Base-by-base conservation (phyloP, 805 yeast species). In the Candida corydali region DNA sequence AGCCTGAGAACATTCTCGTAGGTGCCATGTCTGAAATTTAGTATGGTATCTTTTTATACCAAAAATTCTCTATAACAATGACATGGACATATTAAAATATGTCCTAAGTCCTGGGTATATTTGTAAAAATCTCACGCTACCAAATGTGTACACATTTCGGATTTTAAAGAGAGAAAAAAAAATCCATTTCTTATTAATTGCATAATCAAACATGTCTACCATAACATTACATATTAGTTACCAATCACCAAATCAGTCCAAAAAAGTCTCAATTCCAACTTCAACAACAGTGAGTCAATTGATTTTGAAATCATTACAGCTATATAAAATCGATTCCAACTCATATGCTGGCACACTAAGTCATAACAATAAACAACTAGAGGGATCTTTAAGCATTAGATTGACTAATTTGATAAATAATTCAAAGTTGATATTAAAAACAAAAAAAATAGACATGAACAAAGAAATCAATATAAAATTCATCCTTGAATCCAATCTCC, bases 331-430 rank as follows among this genome's bases (percentile, higher is more conserved):
- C 8, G 31, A 15, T 29, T 41, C 44, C 12, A 16, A 34, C 10
- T 6, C 27, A n/a, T 40, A 39, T 3, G 41, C 37, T n/a, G 69
- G 64, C 5, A 45, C 46, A 12, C 42, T 65, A 29, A 23, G 28
- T n/a, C 42, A 54, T 41, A 54, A 59, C 30, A 51, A 53, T 38
- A 62, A 61, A 37, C 46, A 34, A 9, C 41, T 66, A 15, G 70
- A 67, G 37, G 39, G 46, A 3, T 40, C 61, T 12, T 47, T 60
- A 17, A 63, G 69, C 1, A 33, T 67, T 7, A 43, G 68, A 31
- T 52, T 60, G 28, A 53, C 65, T 11, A 54, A 47, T 19, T 45
- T 67, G 17, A 41, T 53, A 16, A 65, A 58, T 40, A 66, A 65
- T 37, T 49, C 65, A 25, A 65, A 58, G 39, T 40, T 67, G 18